Evolutionary conservation across 805 yeast genomes (phyloP).

Genomic region (Wickerhamiella musiphila): DNA sequence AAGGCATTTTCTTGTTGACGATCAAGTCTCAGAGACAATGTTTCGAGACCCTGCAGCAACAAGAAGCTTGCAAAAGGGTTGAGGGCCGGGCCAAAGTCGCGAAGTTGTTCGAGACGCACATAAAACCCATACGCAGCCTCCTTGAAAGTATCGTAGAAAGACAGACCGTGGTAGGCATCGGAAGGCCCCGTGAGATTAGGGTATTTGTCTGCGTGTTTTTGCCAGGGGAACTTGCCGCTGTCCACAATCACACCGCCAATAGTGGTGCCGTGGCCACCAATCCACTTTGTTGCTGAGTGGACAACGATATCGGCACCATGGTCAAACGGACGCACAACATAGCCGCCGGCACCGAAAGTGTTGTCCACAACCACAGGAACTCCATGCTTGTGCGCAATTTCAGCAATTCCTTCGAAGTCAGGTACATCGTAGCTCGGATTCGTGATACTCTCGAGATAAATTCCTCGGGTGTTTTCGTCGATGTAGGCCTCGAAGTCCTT

Average conservation of each 20-base stretch:
- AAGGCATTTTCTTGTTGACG: conserved; percentile 77
- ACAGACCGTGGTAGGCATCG: conserved; percentile 84
- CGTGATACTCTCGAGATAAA: conserved; percentile 79
- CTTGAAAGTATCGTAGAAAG: conserved; percentile 54
- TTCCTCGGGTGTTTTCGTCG: conserved; percentile 76
- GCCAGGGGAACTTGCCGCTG: conserved; percentile 86
- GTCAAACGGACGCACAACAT: conserved; percentile 62
- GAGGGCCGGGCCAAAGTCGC: conserved; percentile 83
- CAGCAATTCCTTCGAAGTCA: conserved; percentile 62
- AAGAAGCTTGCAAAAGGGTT: conserved; percentile 82
- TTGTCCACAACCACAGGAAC: conserved; percentile 85
- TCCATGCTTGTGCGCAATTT: conserved; percentile 70
- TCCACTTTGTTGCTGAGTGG: conserved; percentile 96
- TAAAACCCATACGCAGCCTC: conserved; percentile 11
- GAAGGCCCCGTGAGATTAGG: conserved; percentile 86
- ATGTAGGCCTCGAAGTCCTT: conserved; percentile 56
- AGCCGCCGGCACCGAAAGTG: conserved; percentile 96
- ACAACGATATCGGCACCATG: conserved; percentile 85
- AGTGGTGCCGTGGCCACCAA: conserved; percentile 93
- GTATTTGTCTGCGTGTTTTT: conserved; percentile 29
- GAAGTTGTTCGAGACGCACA: conserved; percentile 19
- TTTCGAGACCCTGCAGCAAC: conserved; percentile 82
- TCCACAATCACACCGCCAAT: conserved; percentile 68
- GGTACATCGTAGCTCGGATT: conserved; percentile 89
- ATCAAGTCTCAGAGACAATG: conserved; percentile 82